Percentiles rank a stretch among this genome's conserved stretches.
These are phyloP conservation scores for Metarhizium humberi DNA, from an alignment of 2,329 filamentous ascomycete species.

Conservation along the genomic window DNA sequence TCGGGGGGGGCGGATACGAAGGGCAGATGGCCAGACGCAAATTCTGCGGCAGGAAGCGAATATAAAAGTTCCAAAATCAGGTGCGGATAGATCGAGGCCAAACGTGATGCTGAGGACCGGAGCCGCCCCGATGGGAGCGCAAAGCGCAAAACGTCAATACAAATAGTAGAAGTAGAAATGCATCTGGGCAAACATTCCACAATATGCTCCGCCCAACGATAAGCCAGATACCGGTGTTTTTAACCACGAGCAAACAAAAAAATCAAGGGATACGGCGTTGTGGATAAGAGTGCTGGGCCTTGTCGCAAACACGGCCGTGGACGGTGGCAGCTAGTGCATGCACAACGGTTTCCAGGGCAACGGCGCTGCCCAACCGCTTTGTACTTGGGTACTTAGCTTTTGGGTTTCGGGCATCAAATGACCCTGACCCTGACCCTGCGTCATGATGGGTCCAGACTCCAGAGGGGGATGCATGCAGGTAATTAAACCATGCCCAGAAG, in stretches of 20 bases:
- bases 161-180: conserved; percentile 18
- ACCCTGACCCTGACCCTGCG: not conserved
- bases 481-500: no score
- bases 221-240: not conserved
- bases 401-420: not conserved
- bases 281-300: not conserved
- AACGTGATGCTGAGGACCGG: not conserved
- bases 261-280: not conserved
- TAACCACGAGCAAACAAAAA: not conserved
- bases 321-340: not conserved
- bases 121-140: not conserved
- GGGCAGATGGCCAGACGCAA: not conserved
- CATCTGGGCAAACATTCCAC: conserved; percentile 9
- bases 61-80: not conserved
- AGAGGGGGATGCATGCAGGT: no score
- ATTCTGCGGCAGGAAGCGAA: no score
- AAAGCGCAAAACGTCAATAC: conserved; percentile 16
- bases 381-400: not conserved
- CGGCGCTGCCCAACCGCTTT: not conserved
- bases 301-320: not conserved
- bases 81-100: not conserved
- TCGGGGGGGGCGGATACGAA: not conserved
- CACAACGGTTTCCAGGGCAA: conserved; percentile 5
- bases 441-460: no score
- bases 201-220: not conserved